Evolutionary conservation across 2,329 filamentous ascomycete genomes (phyloP).

Genomic region (Acrocalymma vagum): DNA sequence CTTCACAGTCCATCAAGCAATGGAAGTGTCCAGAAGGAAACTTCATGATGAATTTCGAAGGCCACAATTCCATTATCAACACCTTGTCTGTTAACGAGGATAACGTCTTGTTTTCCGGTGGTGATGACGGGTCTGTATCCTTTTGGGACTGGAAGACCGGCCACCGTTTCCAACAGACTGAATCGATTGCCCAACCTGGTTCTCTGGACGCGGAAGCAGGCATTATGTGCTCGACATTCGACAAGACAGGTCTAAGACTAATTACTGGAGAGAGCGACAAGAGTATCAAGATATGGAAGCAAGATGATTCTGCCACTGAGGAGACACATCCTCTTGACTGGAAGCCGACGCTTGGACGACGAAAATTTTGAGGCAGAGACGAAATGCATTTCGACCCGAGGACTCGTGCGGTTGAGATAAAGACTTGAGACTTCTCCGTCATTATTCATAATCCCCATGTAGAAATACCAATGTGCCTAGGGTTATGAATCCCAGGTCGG

Average conservation of each 20-base stretch:
- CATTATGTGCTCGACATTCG: constrained; percentile 93
- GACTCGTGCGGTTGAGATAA: too few species aligned
- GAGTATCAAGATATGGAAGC: constrained; percentile 92
- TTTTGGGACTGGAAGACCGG: constrained; percentile 99
- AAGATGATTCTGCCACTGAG: constrained; percentile 87
- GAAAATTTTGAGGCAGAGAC: constrained; percentile 70
- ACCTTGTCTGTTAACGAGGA: constrained; percentile 92
- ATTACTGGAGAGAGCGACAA: constrained; percentile 98
- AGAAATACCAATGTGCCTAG: too few species aligned
- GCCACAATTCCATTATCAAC: constrained; percentile 96
- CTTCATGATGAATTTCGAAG: constrained; percentile 99
- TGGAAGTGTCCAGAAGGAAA: constrained; percentile 98
- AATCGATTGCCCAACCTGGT: constrained; percentile 92
- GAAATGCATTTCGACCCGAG: too few species aligned
- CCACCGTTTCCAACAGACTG: constrained; percentile 86
- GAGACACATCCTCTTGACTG: constrained; percentile 93
- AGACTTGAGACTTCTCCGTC: too few species aligned
- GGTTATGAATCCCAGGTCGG: too few species aligned
- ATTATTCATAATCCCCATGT: too few species aligned
- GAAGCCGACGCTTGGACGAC: constrained; percentile 81
- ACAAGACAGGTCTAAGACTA: constrained; percentile 84
- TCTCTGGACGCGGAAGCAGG: constrained; percentile 93
- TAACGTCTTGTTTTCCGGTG: constrained; percentile 93
- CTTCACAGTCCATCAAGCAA: constrained; percentile 95
- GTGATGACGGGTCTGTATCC: constrained; percentile 93